A percentile compares a stretch with the other conserved stretches of the same genome.
These are phyloP conservation scores for Vachellia pachyceras DNA, from an alignment of 306 rosid genomes.

Conservation along the genomic window DNA sequence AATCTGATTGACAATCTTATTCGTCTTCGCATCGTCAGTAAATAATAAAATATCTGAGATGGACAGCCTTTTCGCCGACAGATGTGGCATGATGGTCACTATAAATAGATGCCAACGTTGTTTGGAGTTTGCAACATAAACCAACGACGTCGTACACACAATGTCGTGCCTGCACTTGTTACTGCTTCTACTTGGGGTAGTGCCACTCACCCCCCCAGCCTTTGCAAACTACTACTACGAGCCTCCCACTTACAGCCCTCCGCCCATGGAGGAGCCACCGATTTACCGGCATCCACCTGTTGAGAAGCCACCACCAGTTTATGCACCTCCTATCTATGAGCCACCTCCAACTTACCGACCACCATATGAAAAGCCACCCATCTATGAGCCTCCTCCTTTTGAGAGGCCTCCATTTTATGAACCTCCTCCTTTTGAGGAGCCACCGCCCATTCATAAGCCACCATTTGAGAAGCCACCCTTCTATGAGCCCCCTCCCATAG, in stretches of 20 bases:
- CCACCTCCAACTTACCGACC: background rate
- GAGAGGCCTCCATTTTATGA: background rate
- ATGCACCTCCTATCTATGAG: background rate
- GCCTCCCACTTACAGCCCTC: background rate
- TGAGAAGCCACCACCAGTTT: background rate
- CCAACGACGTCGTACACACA: conserved; percentile 38
- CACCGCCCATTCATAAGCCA: conserved; percentile 14
- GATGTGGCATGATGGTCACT: background rate
- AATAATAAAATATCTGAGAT: background rate
- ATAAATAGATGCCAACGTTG: conserved; percentile 29
- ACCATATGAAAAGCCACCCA: background rate
- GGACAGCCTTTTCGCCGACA: background rate
- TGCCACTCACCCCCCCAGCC: conserved; percentile 32
- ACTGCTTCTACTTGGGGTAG: conserved; percentile 40
- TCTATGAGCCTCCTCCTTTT: background rate
- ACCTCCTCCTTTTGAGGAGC: background rate
- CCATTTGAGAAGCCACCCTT: conserved; percentile 27
- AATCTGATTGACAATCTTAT: conserved; percentile 19
- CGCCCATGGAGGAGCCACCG: background rate
- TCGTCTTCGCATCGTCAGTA: background rate
- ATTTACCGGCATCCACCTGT: background rate
- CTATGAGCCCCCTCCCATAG: conserved; percentile 25
- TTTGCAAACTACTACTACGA: conserved; percentile 6
- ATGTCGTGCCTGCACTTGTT: conserved; percentile 36
- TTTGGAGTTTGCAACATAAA: conserved; percentile 8